Conservation (phyloP, 768 basidiomycete species). For the Suillus sp. region DNA sequence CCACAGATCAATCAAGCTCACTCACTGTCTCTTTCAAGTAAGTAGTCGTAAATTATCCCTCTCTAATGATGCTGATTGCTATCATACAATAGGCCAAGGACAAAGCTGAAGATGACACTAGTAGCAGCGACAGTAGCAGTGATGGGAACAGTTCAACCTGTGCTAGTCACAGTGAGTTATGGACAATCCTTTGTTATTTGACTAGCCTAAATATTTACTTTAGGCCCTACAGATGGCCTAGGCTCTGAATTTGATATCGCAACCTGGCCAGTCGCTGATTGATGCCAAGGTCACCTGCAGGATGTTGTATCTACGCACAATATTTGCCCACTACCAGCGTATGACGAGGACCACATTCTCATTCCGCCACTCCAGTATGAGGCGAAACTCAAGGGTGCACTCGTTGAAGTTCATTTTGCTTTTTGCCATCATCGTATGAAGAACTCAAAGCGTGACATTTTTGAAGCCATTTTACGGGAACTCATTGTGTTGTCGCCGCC, state of each 20-base stretch:
- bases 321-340: constrained; percentile 7
- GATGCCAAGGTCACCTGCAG: background rate
- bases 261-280: constrained; percentile 6
- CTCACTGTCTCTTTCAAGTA: too few relatives aligned
- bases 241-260: too few relatives aligned
- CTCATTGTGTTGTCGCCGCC: background rate
- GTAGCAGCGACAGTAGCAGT: too few relatives aligned
- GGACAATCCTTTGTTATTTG: too few relatives aligned
- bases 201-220: too few relatives aligned
- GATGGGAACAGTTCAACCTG: too few relatives aligned
- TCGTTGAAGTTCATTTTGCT: constrained; percentile 7
- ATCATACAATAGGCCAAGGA: too few relatives aligned
- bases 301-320: background rate
- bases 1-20: too few relatives aligned
- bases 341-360: background rate
- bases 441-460: background rate
- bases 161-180: too few relatives aligned
- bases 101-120: too few relatives aligned
- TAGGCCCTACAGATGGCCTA: background rate
- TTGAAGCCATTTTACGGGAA: background rate
- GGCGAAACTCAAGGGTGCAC: background rate
- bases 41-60: too few relatives aligned
- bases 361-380: constrained; percentile 9
- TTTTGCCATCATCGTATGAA: constrained; percentile 6
- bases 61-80: too few relatives aligned